Conservation (phyloP, 768 basidiomycete species). For the Termitomyces sp. region DNA sequence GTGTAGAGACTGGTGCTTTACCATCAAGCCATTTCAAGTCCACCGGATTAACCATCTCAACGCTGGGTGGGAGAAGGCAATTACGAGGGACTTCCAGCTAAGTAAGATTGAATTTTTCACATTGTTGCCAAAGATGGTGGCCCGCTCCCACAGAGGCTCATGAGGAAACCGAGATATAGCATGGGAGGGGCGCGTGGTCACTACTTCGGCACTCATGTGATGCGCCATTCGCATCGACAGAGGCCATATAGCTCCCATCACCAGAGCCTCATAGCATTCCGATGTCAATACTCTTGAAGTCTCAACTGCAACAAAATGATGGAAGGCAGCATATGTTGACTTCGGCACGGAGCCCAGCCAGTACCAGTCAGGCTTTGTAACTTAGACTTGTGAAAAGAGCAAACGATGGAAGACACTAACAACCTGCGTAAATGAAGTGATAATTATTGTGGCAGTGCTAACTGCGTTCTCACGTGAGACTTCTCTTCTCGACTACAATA, state of each 20-base stretch:
- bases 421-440: not conserved
- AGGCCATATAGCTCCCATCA: not conserved
- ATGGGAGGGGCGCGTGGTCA: slow-evolving; percentile 8
- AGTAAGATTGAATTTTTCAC: not conserved
- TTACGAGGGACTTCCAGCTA: not conserved
- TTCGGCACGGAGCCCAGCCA: not conserved
- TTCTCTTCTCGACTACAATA: no score
- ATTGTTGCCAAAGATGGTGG: slow-evolving; percentile 4
- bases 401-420: not conserved
- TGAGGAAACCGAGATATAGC: not conserved
- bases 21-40: slow-evolving; percentile 30
- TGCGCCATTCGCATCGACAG: not conserved
- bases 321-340: not conserved
- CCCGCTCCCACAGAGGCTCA: not conserved
- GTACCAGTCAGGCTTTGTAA: not conserved
- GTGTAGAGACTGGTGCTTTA: slow-evolving; percentile 20
- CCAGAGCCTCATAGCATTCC: not conserved
- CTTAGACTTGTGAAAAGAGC: not conserved
- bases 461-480: not conserved
- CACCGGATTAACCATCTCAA: slow-evolving; percentile 16
- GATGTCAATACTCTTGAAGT: not conserved
- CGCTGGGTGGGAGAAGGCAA: not conserved
- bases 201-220: not conserved
- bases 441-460: not conserved
- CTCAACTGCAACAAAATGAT: no score